Base-by-base conservation (phyloP, 1,139 yeast species). In the Hyphopichia fennica region DNA sequence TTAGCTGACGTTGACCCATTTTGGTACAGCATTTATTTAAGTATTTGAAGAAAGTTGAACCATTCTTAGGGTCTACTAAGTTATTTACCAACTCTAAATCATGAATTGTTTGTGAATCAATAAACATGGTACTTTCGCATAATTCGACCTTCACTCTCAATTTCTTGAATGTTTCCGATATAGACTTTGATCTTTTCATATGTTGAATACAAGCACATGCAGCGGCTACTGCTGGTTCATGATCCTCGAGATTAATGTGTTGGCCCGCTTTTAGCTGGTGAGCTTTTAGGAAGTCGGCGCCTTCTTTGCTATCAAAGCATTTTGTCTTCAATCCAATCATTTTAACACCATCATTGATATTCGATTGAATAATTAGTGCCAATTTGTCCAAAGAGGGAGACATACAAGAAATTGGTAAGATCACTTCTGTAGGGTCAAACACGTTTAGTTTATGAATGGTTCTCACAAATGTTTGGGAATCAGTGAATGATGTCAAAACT, bases 381-480 rank as follows among this genome's bases (percentile, higher is more conserved):
- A 75, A 47, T 46, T 65, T 72, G 5, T 68, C 62, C 17, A 33
- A 19, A 16, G 54, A 51, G 3, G 67, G 66, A 0, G 45, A 38
- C 2, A 55, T 16, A 5, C 62, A 60, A 2, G 57, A 42, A 10
- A 45, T 45, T 1, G 77, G 72, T 5, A 72, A 40, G 3, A 71
- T 43, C 2, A 72, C 58, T 31, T 64, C 71, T 1, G 66, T 52
- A 0, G 78, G 75, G 27, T 57, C 57, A 42, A 57, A 59, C 2
- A 72, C 60, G 18, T 63, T 62, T 0, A 74, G 40, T 44, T 69
- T 70, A 46, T 75, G 74, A 9, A 75, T 54, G 0, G 77, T 69
- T 40, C 77, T 54, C 1, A 72, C 72, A 47, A 62, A 73, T 0
- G 77, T 72, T 48, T 67, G 77, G 0, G 79, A 65, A 47, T 75